Base-by-base conservation (phyloP, 768 basidiomycete genomes). In the Pleurotus pulmonarius region DNA sequence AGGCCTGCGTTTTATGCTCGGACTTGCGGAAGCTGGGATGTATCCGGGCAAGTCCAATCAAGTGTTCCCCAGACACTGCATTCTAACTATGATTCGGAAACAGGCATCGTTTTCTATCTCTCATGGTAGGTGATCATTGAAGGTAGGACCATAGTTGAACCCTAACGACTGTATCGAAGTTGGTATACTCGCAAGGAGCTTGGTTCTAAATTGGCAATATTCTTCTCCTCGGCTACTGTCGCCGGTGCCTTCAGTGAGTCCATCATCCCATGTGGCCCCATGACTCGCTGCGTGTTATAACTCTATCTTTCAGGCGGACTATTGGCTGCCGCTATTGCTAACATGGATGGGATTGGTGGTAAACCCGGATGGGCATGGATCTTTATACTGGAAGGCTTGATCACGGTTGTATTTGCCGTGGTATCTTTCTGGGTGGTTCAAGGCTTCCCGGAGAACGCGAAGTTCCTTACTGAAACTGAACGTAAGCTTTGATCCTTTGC, bases 121-220 rank as follows among this genome's bases (percentile, higher is more conserved):
- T 82, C 83, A 25, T 82, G 81, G 85, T 76, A 63, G 59, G 70
- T 60, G 9, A 12, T 60, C 9, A 16, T 4, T n/a, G 18, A 18
- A 16, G 46, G 38, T 7, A 15, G 12, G 7, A 25, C 12, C 15
- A n/a, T 55, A 26, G 12, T 55, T 8, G 15, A 5, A 8, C 5
- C 52, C 22, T 15, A 22, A n/a, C n/a, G 25, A 12, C 39, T 39
- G 16, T 8, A 11, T n/a, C 46, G 38, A 55, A 88, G 86, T 62
- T 93, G 91, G 89, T 93, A 93, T 69, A 86, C 83, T 64, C 83
- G 88, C 24, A 78, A 82, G 9, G 92, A 94, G 63, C 78, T 88
- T 61, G 89, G 87, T 13, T 75, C 80, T 29, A 83, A 89, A 34
- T 73, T 88, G 20, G 87, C 90, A 0, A 58, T 86, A 13, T 94